Percentiles rank a stretch among this genome's conserved stretches.
Evolutionary conservation across 1,139 yeast species (phyloP).

Genomic region (Geotrichum klebahnii): DNA sequence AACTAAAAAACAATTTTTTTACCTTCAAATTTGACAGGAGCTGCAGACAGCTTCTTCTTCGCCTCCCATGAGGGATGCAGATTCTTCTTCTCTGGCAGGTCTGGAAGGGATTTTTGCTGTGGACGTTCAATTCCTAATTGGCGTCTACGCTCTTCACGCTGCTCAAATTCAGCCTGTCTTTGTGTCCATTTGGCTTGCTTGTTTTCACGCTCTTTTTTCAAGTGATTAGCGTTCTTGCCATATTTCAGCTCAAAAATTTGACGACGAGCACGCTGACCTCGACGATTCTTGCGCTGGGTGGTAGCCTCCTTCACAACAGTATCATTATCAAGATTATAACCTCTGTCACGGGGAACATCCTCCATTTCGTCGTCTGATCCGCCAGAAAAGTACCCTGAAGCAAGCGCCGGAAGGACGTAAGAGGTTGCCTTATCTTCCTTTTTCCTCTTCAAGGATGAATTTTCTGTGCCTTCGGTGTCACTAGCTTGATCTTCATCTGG

Average conservation of each 20-base stretch:
- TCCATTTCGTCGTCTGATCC: constrained; percentile 58
- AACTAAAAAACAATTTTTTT: constrained; percentile 65
- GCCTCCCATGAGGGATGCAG: constrained; percentile 98
- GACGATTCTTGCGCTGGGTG: constrained; percentile 67
- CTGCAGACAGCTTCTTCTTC: constrained; percentile 54
- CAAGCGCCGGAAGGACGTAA: constrained; percentile 60
- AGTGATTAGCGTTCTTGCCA: constrained; percentile 81
- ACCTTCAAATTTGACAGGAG: constrained; percentile 70
- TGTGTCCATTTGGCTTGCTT: constrained; percentile 49
- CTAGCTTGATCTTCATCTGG: constrained; percentile 22
- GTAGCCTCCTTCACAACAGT: constrained; percentile 54
- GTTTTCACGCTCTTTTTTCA: constrained; percentile 57
- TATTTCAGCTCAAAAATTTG: constrained; percentile 91
- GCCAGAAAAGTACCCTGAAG: constrained; percentile 78
- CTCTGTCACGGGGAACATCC: constrained; percentile 24
- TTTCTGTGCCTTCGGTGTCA: constrained; percentile 11
- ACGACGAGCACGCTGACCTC: constrained; percentile 96
- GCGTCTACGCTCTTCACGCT: constrained; percentile 55
- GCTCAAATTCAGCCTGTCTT: constrained; percentile 60
- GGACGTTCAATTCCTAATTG: constrained; percentile 33
- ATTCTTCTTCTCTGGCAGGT: constrained; percentile 27
- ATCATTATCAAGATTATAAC: constrained; percentile 53
- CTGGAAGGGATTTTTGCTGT: constrained; percentile 16
- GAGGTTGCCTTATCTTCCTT: constrained; percentile 37
- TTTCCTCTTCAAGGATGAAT: constrained; percentile 37